phyloP scores from a whole-genome alignment of 2,329 filamentous ascomycete species.

The Furcasterigmium furcatum region DNA sequence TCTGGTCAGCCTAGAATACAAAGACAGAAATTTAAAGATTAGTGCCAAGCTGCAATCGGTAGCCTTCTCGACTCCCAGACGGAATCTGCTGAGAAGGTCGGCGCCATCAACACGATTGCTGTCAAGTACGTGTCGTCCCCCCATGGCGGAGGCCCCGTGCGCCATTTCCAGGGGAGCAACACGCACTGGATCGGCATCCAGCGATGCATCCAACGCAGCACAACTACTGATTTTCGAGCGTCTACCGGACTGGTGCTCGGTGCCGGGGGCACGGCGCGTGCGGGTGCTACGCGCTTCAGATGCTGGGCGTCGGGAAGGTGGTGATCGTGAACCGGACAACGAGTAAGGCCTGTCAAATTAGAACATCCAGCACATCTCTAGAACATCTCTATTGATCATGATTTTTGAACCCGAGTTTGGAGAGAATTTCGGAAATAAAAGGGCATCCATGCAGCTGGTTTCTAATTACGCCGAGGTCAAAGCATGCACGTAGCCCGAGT shows the following conservation, averaged over 20 bases:
- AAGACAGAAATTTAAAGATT: no score
- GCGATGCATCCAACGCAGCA: conserved; percentile 1
- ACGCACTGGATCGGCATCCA: conserved; percentile 2
- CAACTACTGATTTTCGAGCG: background rate
- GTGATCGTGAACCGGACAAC: conserved; percentile 3
- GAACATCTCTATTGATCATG: background rate
- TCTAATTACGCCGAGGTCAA: no score
- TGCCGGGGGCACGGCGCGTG: conserved; percentile 1
- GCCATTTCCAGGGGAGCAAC: background rate
- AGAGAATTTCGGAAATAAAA: no score
- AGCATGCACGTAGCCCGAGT: no score
- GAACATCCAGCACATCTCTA: background rate
- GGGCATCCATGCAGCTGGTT: no score
- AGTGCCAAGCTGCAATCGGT: conserved; percentile 3
- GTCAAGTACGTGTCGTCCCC: background rate
- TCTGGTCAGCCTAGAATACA: no score
- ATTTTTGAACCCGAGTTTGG: background rate
- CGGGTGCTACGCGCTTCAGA: conserved; percentile 2
- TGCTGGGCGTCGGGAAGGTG: background rate
- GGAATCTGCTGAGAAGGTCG: background rate
- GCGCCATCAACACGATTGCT: background rate
- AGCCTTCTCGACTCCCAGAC: background rate
- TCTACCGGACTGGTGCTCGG: conserved; percentile 2
- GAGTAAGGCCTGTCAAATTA: background rate
- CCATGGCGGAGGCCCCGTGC: background rate